Evolutionary conservation across 2,329 filamentous ascomycete species (phyloP), one percentile per base, ranked within the genome.

Genomic region (Fusarium sp.): DNA sequence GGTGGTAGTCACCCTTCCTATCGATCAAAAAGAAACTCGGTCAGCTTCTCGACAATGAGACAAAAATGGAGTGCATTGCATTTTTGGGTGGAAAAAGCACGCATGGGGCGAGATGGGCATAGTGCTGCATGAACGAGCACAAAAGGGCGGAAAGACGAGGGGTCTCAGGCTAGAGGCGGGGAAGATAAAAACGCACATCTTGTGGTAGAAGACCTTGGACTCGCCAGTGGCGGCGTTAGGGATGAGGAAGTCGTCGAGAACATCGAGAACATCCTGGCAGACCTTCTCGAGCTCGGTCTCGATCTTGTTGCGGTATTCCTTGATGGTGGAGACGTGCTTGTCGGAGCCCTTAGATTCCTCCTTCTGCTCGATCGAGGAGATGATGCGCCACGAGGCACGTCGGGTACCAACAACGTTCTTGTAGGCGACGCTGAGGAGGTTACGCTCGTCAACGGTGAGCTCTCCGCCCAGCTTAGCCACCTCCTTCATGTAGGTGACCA

Each of bases 401-500:
- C 95, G 92, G 82, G 96, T 97, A 80, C 96, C 95, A 80, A 99
- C 94, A 70, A 99, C 96, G 86, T 99, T 99, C 93, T 99, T 99
- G 92, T 99, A 99, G 83, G 95, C 95, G 80, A 98, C 96, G 76
- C 94, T 97, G 76, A 99, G 92, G 75, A 99, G 93, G 88, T 98
- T 98, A 85, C 95, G 94, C 91, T 99, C 96, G 84, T 98, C 95
- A 79, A 98, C 95, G 75, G 91, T 92, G 80, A 95, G 91, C 85
- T 95, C 93, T 79, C 89, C 88, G 77, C 88, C 89, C 78, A 91
- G 83, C 87, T 97, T 97, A 85, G 95, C 95, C 80, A 98, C 95
- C 92, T 98, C 94, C 93, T 98, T 98, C 96, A 98, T 98, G 89
- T 95, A 98, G 82, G 91, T 94, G 79, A 98, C 95, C 95, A 98